Evolutionary conservation across 345 rosid genomes (phyloP).

Genomic region (Geranium rotundifolium): DNA sequence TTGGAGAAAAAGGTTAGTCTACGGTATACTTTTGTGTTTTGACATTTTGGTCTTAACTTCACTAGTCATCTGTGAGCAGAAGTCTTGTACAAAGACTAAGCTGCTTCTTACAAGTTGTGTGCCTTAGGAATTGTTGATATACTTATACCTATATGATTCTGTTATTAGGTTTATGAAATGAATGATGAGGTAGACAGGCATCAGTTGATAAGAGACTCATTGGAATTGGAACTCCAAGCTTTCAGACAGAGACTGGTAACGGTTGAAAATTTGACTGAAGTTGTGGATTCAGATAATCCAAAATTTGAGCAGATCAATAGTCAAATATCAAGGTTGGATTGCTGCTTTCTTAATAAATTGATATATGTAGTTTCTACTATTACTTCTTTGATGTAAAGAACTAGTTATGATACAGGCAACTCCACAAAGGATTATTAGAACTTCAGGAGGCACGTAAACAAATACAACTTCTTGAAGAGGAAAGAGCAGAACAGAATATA

Average conservation of each 20-base stretch:
- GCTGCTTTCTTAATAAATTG: slow-evolving; percentile 6
- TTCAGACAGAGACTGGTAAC: slow-evolving; percentile 50
- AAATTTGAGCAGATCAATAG: slow-evolving; percentile 25
- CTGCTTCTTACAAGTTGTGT: background rate
- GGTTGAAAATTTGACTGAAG: slow-evolving; percentile 47
- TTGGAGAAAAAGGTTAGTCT: slow-evolving; percentile 73
- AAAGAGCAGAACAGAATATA: slow-evolving; percentile 43
- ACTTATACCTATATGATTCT: slow-evolving; percentile 10
- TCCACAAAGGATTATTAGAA: slow-evolving; percentile 27
- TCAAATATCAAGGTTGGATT: slow-evolving; percentile 34
- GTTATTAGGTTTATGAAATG: slow-evolving; percentile 66
- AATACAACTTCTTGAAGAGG: slow-evolving; percentile 43
- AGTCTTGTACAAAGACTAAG: background rate
- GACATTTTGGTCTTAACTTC: background rate
- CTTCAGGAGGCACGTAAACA: slow-evolving; percentile 38
- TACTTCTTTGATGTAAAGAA: slow-evolving; percentile 5
- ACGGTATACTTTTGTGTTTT: background rate
- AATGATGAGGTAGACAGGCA: slow-evolving; percentile 75
- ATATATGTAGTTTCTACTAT: slow-evolving; percentile 1
- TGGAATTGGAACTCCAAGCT: slow-evolving; percentile 67
- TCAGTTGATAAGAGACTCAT: slow-evolving; percentile 46
- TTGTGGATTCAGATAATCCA: slow-evolving; percentile 24
- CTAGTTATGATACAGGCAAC: slow-evolving; percentile 21
- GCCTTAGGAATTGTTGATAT: background rate
- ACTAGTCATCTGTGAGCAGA: background rate